Conservation (phyloP, 2,329 filamentous ascomycete genomes). For the Talaromyces sp. region DNA sequence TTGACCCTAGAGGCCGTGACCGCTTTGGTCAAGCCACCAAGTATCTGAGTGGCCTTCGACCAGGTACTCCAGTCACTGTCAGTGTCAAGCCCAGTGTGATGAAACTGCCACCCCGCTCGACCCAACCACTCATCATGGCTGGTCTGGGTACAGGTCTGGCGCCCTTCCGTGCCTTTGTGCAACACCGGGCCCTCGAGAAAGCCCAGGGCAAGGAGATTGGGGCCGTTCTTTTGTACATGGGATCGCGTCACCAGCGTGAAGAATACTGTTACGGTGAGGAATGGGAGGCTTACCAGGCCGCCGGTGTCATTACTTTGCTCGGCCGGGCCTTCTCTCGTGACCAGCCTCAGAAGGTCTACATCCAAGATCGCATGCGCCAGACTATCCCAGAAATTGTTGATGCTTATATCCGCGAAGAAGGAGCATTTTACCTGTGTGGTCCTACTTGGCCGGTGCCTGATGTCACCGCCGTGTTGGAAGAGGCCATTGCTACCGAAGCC, state of each 20-base stretch:
- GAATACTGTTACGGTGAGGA: conserved; percentile 99
- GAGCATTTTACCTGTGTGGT: conserved; percentile 94
- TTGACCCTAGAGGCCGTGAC: conserved; percentile 78
- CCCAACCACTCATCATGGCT: conserved; percentile 95
- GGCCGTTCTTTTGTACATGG: conserved; percentile 90
- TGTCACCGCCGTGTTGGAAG: conserved; percentile 87
- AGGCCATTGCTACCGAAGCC: conserved; percentile 77
- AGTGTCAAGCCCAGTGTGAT: conserved; percentile 98
- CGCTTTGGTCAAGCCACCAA: conserved; percentile 90
- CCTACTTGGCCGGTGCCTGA: conserved; percentile 98
- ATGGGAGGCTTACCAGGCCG: conserved; percentile 96
- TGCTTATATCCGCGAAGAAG: conserved; percentile 81
- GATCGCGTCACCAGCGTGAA: conserved; percentile 92
- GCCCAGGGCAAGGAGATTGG: conserved; percentile 95
- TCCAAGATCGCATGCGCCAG: conserved; percentile 96
- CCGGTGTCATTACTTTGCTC: conserved; percentile 89
- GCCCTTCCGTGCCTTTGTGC: conserved; percentile 98
- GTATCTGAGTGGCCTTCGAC: conserved; percentile 71
- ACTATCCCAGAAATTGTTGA: conserved; percentile 74
- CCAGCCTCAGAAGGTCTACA: conserved; percentile 98
- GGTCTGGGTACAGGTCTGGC: conserved; percentile 96
- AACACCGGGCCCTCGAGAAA: conserved; percentile 97
- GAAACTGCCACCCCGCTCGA: conserved; percentile 87
- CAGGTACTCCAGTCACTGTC: conserved; percentile 76
- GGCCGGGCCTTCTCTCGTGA: conserved; percentile 94